Evolutionary conservation across 148 eudicot species (phyloP).

Genomic region (Chenopodium berlandieri): DNA sequence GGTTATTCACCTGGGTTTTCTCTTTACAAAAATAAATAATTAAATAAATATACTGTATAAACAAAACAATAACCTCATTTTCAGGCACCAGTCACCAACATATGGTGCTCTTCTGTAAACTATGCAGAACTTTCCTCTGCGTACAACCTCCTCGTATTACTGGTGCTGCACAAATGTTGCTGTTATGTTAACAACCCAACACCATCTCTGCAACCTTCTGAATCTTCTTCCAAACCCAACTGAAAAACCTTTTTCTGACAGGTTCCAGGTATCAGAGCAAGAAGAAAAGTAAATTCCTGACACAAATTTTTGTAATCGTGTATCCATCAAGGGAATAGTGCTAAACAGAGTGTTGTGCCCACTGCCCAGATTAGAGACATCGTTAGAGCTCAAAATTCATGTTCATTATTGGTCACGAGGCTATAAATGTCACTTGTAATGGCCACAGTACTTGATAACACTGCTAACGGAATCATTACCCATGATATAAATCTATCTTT

Average conservation of each 20-base stretch:
- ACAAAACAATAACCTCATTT: not conserved
- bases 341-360: not conserved
- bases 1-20: too few relatives aligned
- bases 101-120: not conserved
- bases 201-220: not conserved
- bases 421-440: slow-evolving; percentile 66
- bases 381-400: slow-evolving; percentile 14
- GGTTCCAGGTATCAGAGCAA: not conserved
- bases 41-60: too few relatives aligned
- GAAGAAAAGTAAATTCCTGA: not conserved
- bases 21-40: too few relatives aligned
- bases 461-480: slow-evolving; percentile 71
- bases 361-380: not conserved
- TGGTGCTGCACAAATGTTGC: not conserved
- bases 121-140: not conserved
- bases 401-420: slow-evolving; percentile 30
- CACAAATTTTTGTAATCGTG: not conserved
- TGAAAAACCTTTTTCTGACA: not conserved
- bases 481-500: slow-evolving; percentile 65
- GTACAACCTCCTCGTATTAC: not conserved
- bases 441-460: slow-evolving; percentile 71
- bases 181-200: not conserved
- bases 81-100: not conserved
- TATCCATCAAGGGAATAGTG: not conserved
- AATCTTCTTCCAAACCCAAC: not conserved